These are phyloP conservation scores for Begonia loranthoides DNA, from an alignment of 306 rosid genomes.

Conservation along the genomic window DNA sequence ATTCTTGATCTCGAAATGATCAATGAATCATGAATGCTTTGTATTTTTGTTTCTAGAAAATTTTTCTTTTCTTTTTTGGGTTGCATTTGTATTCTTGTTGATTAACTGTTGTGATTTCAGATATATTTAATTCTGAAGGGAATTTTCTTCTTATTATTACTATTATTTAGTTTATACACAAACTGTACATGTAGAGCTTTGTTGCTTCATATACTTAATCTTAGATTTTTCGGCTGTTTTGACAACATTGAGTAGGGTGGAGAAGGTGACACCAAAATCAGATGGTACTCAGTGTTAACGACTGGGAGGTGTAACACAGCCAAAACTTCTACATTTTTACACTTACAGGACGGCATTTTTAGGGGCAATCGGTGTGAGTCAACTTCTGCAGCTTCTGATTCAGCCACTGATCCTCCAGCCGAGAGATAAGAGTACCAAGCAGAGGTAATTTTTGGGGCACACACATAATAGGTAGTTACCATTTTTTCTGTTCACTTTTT, in stretches of 20 bases:
- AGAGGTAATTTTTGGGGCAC: conserved; percentile 31
- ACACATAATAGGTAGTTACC: too few relatives aligned
- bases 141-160: background rate
- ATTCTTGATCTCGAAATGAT: too few relatives aligned
- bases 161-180: too few relatives aligned
- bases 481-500: background rate
- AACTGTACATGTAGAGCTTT: background rate
- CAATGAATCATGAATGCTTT: too few relatives aligned
- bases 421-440: conserved; percentile 90
- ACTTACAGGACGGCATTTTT: conserved; percentile 20
- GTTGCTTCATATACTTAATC: background rate
- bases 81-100: too few relatives aligned
- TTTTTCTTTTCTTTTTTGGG: too few relatives aligned
- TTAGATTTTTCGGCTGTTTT: background rate
- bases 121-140: background rate
- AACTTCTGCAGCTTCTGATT: conserved; percentile 60
- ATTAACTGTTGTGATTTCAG: too few relatives aligned
- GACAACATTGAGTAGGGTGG: conserved; percentile 31
- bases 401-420: conserved; percentile 36
- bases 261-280: conserved; percentile 26
- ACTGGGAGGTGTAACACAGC: conserved; percentile 18
- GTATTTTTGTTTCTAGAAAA: too few relatives aligned
- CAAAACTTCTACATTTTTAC: conserved; percentile 15
- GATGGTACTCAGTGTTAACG: conserved; percentile 41
- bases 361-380: conserved; percentile 57